phyloP scores from a whole-genome alignment of 73 alveolate genomes.

The Tetrahymena malaccensis region DNA sequence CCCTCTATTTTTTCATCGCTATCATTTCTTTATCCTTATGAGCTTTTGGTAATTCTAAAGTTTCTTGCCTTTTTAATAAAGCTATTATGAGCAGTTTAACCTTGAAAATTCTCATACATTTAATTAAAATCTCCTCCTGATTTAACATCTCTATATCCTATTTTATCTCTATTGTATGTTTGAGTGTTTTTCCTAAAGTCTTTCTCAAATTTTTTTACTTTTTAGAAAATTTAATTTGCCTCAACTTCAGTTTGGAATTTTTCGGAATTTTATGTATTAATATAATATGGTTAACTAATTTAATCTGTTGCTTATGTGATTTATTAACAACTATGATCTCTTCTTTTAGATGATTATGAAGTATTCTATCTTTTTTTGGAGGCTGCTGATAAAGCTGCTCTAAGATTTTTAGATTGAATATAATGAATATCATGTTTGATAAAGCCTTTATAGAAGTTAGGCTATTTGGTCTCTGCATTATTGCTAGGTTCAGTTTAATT shows the following conservation, averaged over 20 bases:
- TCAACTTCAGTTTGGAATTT: not conserved
- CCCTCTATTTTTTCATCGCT: not conserved
- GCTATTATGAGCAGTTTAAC: not conserved
- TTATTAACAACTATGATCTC: not conserved
- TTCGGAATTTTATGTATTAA: not conserved
- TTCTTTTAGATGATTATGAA: not conserved
- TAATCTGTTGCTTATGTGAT: not conserved
- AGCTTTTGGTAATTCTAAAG: not conserved
- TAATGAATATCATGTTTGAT: not conserved
- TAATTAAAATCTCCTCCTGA: not conserved
- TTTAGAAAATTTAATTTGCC: not conserved
- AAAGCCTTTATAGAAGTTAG: not conserved
- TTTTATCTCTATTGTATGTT: not conserved
- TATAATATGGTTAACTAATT: not conserved
- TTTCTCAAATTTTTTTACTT: not conserved
- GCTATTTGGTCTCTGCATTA: not conserved
- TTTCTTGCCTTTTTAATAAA: not conserved
- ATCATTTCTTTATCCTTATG: not conserved
- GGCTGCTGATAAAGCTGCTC: not conserved
- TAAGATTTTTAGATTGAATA: not conserved
- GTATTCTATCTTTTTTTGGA: not conserved
- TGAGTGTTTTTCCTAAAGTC: not conserved
- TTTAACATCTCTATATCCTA: not conserved
- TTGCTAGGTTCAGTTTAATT: not conserved
- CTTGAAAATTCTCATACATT: not conserved